Evolutionary conservation across 2,329 filamentous ascomycete species (phyloP), one percentile per base, ranked within the genome.

Genomic region (Fusarium musae): DNA sequence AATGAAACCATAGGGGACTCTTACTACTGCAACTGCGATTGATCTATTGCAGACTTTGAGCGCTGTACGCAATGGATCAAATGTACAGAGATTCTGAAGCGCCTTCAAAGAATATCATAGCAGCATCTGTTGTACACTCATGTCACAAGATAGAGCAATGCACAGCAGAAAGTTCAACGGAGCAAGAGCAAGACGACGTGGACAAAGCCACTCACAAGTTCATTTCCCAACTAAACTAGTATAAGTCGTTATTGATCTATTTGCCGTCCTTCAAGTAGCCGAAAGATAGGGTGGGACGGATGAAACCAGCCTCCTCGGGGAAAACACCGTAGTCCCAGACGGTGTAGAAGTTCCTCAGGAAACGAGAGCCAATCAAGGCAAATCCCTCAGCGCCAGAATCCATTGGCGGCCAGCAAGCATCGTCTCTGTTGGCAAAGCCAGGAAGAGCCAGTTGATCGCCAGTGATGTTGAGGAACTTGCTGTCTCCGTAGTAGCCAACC

Each of bases 341-440:
- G 1, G 80, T 80, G 60, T 83, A 83, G 36, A 82, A 78, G 63
- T 79, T 79, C 17, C 69, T 40, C 59, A 83, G 50, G 46, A 82
- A 75, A 12, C 73, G 46, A 1, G 59, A 60, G 1, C 82, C 82
- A 17, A 83, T 61, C 13, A 83, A 73, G n/a, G 76, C 77, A 52
- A 80, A 78, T 3, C 75, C 74, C 12, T 77, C 57, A 11, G 28
- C 11, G 1, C 72, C 75, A 21, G 76, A 73, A 26, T 71, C 75
- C 13, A 83, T 79, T 0, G 82, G 82, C 17, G 81, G 81, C 78
- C 77, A 81, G 80, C 81, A 83, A 9, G 76, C 79, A 43, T 81
- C 80, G 0, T 77, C 76, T 23, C 78, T 61, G 59, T 79, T 66
- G 6, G 81, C 80, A 60, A 82, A 82, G 3, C 81, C 81, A 1